These are phyloP conservation scores for Dillenia turbinata DNA, from an alignment of 164 flowering plant species.

Conservation along the genomic window DNA sequence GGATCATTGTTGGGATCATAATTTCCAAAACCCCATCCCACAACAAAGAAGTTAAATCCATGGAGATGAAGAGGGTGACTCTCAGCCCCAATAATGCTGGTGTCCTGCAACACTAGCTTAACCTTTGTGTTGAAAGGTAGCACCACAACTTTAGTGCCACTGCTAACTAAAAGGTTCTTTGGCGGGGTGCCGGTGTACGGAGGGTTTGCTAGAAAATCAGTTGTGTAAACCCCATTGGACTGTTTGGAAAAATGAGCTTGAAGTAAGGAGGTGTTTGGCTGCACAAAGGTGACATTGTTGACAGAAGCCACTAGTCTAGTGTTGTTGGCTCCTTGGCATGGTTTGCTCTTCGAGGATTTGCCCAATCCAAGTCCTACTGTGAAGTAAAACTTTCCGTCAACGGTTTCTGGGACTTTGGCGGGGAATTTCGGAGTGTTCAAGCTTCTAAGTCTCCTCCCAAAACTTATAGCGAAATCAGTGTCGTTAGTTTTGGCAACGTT, in stretches of 20 bases:
- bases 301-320: conserved; percentile 37
- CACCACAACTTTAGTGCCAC: conserved; percentile 37
- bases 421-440: conserved; percentile 21
- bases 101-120: conserved; percentile 55
- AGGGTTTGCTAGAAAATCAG: conserved; percentile 44
- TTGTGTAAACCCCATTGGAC: conserved; percentile 46
- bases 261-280: conserved; percentile 37
- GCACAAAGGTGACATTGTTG: conserved; percentile 43
- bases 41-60: conserved; percentile 51
- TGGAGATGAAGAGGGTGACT: conserved; percentile 62
- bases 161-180: conserved; percentile 34
- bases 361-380: conserved; percentile 25
- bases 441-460: conserved; percentile 18
- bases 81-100: conserved; percentile 47
- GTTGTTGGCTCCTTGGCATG: conserved; percentile 53
- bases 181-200: conserved; percentile 45
- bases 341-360: conserved; percentile 30
- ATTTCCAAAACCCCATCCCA: conserved; percentile 55
- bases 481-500: conserved; percentile 18
- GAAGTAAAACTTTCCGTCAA: conserved; percentile 25
- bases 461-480: conserved; percentile 18
- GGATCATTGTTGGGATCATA: conserved; percentile 41
- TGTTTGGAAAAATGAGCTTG: conserved; percentile 36
- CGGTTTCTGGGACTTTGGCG: conserved; percentile 23
- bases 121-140: conserved; percentile 41